Percentiles rank a stretch among this genome's conserved stretches.
phyloP scores from a whole-genome alignment of 2,329 filamentous ascomycete species.

The Cadophora sp. region DNA sequence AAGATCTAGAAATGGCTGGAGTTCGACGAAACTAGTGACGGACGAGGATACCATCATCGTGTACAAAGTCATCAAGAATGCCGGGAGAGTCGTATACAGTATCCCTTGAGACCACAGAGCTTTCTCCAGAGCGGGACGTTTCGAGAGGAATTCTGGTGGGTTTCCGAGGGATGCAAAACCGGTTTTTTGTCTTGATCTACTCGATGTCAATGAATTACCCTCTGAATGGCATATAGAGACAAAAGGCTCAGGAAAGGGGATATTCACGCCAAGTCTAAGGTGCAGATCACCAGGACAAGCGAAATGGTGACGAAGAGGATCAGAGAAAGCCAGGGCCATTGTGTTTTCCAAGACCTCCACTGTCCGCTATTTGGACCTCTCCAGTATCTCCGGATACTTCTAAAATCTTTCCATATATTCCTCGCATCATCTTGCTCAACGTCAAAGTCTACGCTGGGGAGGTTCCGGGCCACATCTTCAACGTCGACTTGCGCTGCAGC shows the following conservation, averaged over 20 bases:
- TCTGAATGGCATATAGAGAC: no score
- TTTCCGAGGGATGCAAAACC: constrained; percentile 7
- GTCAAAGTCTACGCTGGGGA: no score
- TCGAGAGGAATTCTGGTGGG: constrained; percentile 10
- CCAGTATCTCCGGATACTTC: no score
- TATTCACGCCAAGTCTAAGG: background rate
- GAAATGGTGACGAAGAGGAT: constrained; percentile 11
- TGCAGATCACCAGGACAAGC: background rate
- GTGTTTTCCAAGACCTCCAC: constrained; percentile 11
- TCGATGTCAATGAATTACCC: background rate
- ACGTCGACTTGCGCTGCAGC: no score
- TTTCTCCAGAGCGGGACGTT: constrained; percentile 10
- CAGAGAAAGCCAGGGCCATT: constrained; percentile 9
- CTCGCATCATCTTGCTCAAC: no score
- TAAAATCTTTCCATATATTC: no score
- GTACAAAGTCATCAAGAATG: constrained; percentile 21
- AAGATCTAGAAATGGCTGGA: constrained; percentile 17
- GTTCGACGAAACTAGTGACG: constrained; percentile 7
- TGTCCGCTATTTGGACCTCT: background rate
- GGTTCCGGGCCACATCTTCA: no score
- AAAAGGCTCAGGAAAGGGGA: no score
- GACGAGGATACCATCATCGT: constrained; percentile 13
- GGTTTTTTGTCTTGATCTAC: constrained; percentile 7
- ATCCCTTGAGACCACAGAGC: constrained; percentile 21
- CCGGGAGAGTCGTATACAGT: constrained; percentile 18